Percentiles rank a stretch among this genome's conserved stretches.
Evolutionary conservation across 1,284 basidiomycete species (phyloP).

Genomic region (Polyporus tsugae): DNA sequence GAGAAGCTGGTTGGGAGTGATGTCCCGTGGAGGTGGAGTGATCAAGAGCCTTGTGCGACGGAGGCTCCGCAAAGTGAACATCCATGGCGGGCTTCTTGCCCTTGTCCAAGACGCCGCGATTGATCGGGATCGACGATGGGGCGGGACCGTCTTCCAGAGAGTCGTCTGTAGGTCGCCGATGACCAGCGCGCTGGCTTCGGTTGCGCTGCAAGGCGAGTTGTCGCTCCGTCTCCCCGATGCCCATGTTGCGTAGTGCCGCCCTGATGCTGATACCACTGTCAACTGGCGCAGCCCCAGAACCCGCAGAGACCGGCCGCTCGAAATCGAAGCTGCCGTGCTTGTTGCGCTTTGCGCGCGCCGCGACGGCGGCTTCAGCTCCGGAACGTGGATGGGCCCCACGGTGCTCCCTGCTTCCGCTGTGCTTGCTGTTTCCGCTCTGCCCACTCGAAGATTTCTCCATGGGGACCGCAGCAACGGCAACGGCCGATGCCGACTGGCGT

Average conservation of each 20-base stretch:
- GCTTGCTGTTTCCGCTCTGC: conserved; percentile 37
- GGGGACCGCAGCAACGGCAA: conserved; percentile 33
- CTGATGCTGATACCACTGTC: conserved; percentile 30
- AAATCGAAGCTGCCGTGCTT: conserved; percentile 79
- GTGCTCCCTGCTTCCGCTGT: conserved; percentile 37
- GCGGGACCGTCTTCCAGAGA: conserved; percentile 15
- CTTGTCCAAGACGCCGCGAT: conserved; percentile 18
- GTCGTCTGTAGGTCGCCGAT: conserved; percentile 23
- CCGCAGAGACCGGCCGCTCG: conserved; percentile 53
- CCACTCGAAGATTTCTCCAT: conserved; percentile 41
- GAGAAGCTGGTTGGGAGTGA: conserved; percentile 8
- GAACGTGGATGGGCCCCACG: conserved; percentile 25
- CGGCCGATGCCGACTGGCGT: conserved; percentile 33
- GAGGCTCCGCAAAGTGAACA: conserved; percentile 31
- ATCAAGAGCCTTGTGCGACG: conserved; percentile 20
- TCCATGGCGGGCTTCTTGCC: conserved; percentile 31
- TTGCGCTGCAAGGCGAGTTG: conserved; percentile 32
- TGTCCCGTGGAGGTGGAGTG: conserved; percentile 19
- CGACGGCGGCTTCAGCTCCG: conserved; percentile 22
- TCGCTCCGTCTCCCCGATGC: conserved; percentile 21
- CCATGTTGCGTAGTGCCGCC: conserved; percentile 36
- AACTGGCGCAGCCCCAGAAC: conserved; percentile 12
- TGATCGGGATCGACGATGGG: conserved; percentile 17
- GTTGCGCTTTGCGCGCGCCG: conserved; percentile 46
- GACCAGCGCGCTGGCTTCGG: conserved; percentile 27